Conservation (phyloP, 768 basidiomycete genomes). For the Daedaleopsis nitida region DNA sequence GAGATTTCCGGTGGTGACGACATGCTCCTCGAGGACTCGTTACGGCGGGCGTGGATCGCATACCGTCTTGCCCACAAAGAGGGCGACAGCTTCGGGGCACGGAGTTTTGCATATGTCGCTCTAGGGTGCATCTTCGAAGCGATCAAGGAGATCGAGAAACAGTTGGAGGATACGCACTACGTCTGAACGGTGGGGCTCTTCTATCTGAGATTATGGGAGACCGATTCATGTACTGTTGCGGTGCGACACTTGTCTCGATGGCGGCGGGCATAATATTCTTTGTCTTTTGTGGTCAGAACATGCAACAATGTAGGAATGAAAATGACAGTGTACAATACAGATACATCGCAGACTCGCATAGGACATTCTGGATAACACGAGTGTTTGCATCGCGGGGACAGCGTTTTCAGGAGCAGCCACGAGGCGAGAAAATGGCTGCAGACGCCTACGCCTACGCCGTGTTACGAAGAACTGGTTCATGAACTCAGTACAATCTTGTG, state of each 20-base stretch:
- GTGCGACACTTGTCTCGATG: too few species aligned
- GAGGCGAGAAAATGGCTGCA: background rate
- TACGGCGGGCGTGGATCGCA: slow-evolving; percentile 56
- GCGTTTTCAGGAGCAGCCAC: background rate
- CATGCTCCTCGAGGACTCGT: slow-evolving; percentile 37
- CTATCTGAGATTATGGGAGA: too few species aligned
- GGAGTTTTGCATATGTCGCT: slow-evolving; percentile 63
- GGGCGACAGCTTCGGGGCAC: slow-evolving; percentile 50
- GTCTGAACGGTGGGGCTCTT: too few species aligned
- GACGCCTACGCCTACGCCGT: slow-evolving; percentile 30
- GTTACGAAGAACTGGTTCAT: slow-evolving; percentile 60
- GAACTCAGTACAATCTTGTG: slow-evolving; percentile 35
- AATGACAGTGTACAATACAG: slow-evolving; percentile 18
- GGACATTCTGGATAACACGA: slow-evolving; percentile 2
- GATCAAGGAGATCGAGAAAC: slow-evolving; percentile 45
- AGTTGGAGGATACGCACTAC: background rate
- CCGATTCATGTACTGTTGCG: too few species aligned
- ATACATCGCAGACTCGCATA: slow-evolving; percentile 13
- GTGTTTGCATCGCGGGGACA: background rate
- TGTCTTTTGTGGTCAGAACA: background rate
- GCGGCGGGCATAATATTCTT: background rate
- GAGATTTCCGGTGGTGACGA: slow-evolving; percentile 38
- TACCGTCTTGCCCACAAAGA: slow-evolving; percentile 47
- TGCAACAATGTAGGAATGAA: slow-evolving; percentile 2
- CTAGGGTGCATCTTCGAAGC: slow-evolving; percentile 59